Percentiles rank a stretch among this genome's conserved stretches.
Conservation (phyloP, 1,139 yeast genomes). For the Meyerozyma carpophila region DNA sequence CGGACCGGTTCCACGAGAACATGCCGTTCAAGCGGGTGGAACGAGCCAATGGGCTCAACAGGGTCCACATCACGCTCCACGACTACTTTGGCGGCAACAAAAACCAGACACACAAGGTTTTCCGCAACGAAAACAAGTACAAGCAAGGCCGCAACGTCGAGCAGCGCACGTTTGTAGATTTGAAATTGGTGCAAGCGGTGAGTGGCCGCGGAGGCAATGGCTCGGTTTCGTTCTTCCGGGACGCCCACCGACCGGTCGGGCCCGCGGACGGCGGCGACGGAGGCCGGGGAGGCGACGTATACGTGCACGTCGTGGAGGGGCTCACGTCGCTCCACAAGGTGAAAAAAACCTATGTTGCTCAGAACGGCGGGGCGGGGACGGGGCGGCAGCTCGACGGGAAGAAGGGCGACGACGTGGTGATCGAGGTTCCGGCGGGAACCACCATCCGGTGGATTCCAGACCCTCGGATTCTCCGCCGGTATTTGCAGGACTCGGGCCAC, state of each 20-base stretch:
- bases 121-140: constrained; percentile 21
- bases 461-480: constrained; percentile 44
- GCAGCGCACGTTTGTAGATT: constrained; percentile 46
- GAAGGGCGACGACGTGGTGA: constrained; percentile 69
- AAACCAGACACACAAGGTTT: constrained; percentile 39
- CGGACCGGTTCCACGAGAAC: background rate
- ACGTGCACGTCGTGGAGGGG: constrained; percentile 68
- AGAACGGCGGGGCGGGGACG: constrained; percentile 66
- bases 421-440: constrained; percentile 91
- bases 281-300: constrained; percentile 86
- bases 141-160: constrained; percentile 33
- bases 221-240: constrained; percentile 76
- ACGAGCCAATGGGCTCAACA: constrained; percentile 16
- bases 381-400: constrained; percentile 79
- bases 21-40: constrained; percentile 1
- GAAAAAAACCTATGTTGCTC: constrained; percentile 63
- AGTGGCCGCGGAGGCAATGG: constrained; percentile 93
- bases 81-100: constrained; percentile 41
- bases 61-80: constrained; percentile 21
- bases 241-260: constrained; percentile 77
- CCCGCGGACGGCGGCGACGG: constrained; percentile 99
- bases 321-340: constrained; percentile 67
- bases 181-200: constrained; percentile 58
- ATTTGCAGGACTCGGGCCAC: constrained; percentile 24
- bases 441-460: constrained; percentile 81